These are phyloP conservation scores for Microsporum canis DNA, from an alignment of 2,329 filamentous ascomycete species.

Conservation along the genomic window DNA sequence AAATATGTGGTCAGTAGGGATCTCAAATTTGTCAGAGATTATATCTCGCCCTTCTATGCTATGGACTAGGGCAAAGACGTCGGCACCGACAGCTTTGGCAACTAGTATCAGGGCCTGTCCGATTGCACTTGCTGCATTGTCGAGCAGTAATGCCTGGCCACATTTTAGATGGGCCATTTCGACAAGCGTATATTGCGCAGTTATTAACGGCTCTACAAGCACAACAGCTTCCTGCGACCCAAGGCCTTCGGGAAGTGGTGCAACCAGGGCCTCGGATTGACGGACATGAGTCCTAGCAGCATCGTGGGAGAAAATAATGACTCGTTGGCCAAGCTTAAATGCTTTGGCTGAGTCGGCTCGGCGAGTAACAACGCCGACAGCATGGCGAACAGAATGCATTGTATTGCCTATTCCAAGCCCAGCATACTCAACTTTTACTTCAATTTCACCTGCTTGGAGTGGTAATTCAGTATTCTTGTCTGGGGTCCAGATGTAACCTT, in stretches of 20 bases:
- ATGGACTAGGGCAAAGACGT: constrained; percentile 14
- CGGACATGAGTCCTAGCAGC: neutral
- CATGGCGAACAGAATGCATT: neutral
- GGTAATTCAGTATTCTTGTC: neutral
- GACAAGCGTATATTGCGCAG: constrained; percentile 12
- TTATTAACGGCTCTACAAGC: constrained; percentile 8
- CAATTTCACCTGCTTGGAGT: neutral
- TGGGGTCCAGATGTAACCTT: neutral
- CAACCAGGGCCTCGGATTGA: neutral
- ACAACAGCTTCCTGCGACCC: constrained; percentile 5
- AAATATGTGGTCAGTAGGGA: constrained; percentile 12
- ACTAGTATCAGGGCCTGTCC: constrained; percentile 15
- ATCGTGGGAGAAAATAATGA: neutral
- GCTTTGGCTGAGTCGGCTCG: neutral
- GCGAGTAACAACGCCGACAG: neutral
- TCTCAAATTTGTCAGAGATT: constrained; percentile 10
- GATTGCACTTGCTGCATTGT: constrained; percentile 12
- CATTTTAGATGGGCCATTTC: constrained; percentile 9
- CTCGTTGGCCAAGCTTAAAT: neutral
- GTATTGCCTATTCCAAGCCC: neutral
- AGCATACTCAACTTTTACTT: neutral
- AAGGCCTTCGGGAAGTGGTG: neutral
- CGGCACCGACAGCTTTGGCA: constrained; percentile 11
- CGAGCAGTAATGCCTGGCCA: constrained; percentile 16
- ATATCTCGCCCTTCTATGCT: constrained; percentile 11